Evolutionary conservation across 805 yeast species (phyloP).

Genomic region (Saccharomycopsis fibuligera): DNA sequence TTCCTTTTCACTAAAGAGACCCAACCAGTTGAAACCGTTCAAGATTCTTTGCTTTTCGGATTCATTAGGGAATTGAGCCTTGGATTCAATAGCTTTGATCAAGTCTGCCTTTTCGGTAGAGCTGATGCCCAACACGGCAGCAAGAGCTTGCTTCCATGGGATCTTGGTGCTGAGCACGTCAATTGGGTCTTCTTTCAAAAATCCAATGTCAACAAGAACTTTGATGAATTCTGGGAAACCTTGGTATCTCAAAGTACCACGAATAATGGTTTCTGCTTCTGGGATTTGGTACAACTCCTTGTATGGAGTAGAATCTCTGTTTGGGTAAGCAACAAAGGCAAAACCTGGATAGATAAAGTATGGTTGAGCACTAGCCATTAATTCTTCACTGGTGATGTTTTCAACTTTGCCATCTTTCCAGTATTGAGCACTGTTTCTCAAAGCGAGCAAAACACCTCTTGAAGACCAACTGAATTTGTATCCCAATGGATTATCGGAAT

Average conservation of each 20-base stretch:
- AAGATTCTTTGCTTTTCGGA: constrained; percentile 83
- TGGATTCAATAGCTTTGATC: constrained; percentile 63
- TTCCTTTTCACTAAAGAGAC: constrained; percentile 69
- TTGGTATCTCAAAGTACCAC: constrained; percentile 97
- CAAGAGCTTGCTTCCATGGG: constrained; percentile 87
- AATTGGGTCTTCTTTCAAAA: constrained; percentile 71
- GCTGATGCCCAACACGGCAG: constrained; percentile 65
- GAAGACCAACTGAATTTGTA: constrained; percentile 99
- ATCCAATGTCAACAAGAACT: constrained; percentile 89
- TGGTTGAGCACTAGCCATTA: constrained; percentile 93
- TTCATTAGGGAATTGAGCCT: constrained; percentile 73
- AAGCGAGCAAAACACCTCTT: constrained; percentile 92
- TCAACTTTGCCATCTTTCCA: constrained; percentile 82
- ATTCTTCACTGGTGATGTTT: constrained; percentile 76
- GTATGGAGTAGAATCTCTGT: constrained; percentile 95
- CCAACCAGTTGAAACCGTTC: constrained; percentile 90
- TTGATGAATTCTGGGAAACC: constrained; percentile 98
- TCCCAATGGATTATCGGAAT: constrained; percentile 96
- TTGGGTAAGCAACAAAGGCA: constrained; percentile 92
- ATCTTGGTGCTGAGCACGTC: constrained; percentile 50
- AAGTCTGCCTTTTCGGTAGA: constrained; percentile 69
- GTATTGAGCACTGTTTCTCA: constrained; percentile 88
- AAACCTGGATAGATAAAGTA: constrained; percentile 94
- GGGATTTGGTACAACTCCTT: constrained; percentile 90
- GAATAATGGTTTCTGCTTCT: constrained; percentile 92